A percentile compares a stretch with the other conserved stretches of the same genome.
phyloP scores from a whole-genome alignment of 116 monocot species.

The Iris pallida region DNA sequence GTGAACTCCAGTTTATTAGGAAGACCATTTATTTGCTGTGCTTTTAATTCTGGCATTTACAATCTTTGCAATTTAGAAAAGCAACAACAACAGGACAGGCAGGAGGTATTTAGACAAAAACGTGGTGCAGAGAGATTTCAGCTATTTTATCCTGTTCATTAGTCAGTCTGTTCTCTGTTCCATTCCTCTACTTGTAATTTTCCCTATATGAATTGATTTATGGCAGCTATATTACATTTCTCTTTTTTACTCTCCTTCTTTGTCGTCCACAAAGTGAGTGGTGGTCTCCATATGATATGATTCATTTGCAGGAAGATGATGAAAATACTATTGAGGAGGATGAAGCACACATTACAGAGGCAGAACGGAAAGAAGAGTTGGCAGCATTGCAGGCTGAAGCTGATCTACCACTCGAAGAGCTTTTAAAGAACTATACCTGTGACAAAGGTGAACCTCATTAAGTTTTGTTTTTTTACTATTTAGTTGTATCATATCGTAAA shows the following conservation, averaged over 20 bases:
- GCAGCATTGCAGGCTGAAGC: constrained; percentile 77
- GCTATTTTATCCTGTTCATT: too few species aligned
- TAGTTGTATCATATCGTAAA: background rate
- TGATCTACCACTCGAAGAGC: constrained; percentile 78
- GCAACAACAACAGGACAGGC: too few species aligned
- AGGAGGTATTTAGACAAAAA: too few species aligned
- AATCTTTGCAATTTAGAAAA: too few species aligned
- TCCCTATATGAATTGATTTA: background rate
- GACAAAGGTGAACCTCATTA: constrained; percentile 29
- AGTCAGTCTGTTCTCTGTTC: too few species aligned
- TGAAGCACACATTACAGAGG: constrained; percentile 83
- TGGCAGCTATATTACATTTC: background rate
- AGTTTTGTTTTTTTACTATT: background rate
- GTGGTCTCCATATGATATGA: background rate
- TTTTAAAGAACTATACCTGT: constrained; percentile 50
- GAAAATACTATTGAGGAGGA: constrained; percentile 84
- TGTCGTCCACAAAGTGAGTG: background rate
- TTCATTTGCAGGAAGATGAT: constrained; percentile 73
- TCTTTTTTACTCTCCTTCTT: background rate
- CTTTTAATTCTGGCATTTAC: too few species aligned
- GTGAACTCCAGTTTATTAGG: too few species aligned
- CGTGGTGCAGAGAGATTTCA: too few species aligned
- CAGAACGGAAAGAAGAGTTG: constrained; percentile 70
- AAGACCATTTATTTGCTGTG: too few species aligned
- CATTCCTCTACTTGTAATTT: too few species aligned